phyloP scores from a whole-genome alignment of 148 eudicot genomes.

The Polygonum maritimum region DNA sequence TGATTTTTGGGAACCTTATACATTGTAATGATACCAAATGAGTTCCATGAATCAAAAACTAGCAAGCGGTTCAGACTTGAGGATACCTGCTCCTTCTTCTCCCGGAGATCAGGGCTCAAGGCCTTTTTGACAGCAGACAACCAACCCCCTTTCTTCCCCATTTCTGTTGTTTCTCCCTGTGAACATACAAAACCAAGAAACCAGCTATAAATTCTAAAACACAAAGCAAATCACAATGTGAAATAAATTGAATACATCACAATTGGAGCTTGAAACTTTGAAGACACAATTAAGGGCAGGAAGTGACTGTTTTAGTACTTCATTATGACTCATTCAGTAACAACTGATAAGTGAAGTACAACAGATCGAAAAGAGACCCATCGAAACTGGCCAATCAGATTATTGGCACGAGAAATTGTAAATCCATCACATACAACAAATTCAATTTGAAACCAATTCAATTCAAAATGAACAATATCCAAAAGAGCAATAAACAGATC shows the following conservation, averaged over 20 bases:
- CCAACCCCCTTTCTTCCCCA: constrained; percentile 81
- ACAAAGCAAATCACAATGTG: neutral
- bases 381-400: neutral
- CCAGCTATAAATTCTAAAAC: neutral
- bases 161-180: constrained; percentile 40
- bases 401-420: neutral
- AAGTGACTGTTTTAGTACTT: neutral
- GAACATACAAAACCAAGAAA: neutral
- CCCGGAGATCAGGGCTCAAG: constrained; percentile 50
- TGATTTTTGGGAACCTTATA: too few species aligned
- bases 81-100: constrained; percentile 54
- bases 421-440: neutral
- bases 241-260: neutral
- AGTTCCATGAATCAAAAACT: neutral
- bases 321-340: neutral
- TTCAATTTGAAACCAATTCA: neutral
- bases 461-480: neutral
- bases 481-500: neutral
- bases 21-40: too few species aligned
- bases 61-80: neutral
- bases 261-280: neutral
- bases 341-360: neutral
- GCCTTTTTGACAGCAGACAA: constrained; percentile 68
- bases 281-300: neutral
- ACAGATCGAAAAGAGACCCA: neutral